Evolutionary conservation across 192 early-diverging fungal species (phyloP).

Genomic region (Dissophora ornata): DNA sequence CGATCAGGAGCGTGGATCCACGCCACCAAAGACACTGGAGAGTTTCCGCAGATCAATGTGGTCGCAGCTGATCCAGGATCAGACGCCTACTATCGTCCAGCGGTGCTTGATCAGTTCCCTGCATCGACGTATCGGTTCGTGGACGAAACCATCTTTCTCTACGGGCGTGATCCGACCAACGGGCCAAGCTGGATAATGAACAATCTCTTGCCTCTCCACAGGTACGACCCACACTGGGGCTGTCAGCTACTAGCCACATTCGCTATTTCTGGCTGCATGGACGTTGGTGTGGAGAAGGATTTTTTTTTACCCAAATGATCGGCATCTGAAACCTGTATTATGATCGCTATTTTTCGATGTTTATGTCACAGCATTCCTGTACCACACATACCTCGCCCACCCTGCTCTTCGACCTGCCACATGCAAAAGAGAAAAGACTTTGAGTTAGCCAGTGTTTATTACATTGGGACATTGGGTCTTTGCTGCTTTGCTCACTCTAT

Average conservation of each 20-base stretch:
- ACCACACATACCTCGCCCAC: too few species aligned
- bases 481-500: too few species aligned
- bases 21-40: conserved; percentile 5
- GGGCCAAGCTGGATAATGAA: conserved; percentile 42
- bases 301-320: background rate
- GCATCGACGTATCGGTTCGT: conserved; percentile 29
- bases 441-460: too few species aligned
- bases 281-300: background rate
- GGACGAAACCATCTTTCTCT: conserved; percentile 47
- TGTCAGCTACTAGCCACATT: too few species aligned
- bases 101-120: conserved; percentile 30
- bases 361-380: background rate
- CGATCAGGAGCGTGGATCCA: conserved; percentile 46
- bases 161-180: conserved; percentile 35
- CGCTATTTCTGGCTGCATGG: too few species aligned
- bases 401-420: too few species aligned
- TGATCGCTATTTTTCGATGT: too few species aligned
- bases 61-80: conserved; percentile 44
- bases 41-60: conserved; percentile 32
- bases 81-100: conserved; percentile 38
- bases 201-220: conserved; percentile 46
- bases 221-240: conserved; percentile 21
- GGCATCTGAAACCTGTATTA: background rate
- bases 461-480: too few species aligned
- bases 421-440: too few species aligned